Evolutionary conservation across 805 yeast genomes (phyloP).

Genomic region (Torulaspora maleeae): DNA sequence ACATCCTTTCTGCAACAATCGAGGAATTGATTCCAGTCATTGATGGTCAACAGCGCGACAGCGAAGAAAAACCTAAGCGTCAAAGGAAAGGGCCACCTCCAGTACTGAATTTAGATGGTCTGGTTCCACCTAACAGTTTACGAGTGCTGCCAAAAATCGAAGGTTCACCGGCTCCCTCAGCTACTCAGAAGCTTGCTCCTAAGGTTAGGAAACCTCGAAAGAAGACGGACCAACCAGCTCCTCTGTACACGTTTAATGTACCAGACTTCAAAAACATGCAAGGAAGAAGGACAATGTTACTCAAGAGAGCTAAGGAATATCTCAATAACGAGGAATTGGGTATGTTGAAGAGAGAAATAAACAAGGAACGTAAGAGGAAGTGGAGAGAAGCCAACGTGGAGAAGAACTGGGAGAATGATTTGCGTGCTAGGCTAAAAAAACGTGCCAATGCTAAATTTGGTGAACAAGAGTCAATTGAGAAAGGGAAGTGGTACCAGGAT

Average conservation of each 20-base stretch:
- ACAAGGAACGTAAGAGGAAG: conserved; percentile 34
- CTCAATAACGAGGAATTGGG: conserved; percentile 21
- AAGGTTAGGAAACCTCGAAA: conserved; percentile 9
- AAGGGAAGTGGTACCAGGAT: conserved; percentile 64
- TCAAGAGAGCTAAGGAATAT: conserved; percentile 25
- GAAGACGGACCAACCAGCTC: conserved; percentile 7
- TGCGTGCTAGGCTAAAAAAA: conserved; percentile 69
- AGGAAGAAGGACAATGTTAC: conserved; percentile 21
- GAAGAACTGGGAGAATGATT: conserved; percentile 82
- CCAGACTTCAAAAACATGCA: conserved; percentile 18
- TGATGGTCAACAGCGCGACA: conserved; percentile 9
- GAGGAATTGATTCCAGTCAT: conserved; percentile 23
- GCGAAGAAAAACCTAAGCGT: conserved; percentile 7
- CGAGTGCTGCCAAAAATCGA: conserved; percentile 8
- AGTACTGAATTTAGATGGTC: conserved; percentile 30
- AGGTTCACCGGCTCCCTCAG: not conserved
- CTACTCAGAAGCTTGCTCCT: conserved; percentile 5
- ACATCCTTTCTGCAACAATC: conserved; percentile 25
- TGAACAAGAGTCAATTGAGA: conserved; percentile 47
- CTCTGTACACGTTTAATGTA: conserved; percentile 16
- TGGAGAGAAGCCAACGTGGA: conserved; percentile 55
- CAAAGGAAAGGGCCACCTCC: conserved; percentile 19
- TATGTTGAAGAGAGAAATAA: conserved; percentile 26
- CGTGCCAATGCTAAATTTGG: conserved; percentile 70
- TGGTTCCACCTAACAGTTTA: conserved; percentile 25